phyloP scores from a whole-genome alignment of 2,329 filamentous ascomycete genomes.

The Pseudocercospora cruenta region DNA sequence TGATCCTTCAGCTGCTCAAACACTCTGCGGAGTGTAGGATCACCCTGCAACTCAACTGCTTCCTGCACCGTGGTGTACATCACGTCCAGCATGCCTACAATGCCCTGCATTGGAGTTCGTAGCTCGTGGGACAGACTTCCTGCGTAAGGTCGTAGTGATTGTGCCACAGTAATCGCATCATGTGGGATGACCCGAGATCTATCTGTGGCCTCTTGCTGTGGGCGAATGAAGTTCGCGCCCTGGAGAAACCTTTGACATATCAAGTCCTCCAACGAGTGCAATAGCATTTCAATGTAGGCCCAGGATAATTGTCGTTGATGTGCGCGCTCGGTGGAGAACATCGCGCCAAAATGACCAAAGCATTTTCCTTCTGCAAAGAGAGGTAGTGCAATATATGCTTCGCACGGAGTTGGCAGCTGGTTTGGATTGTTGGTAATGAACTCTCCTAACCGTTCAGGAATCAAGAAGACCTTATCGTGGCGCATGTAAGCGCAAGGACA shows the following conservation, averaged over 20 bases:
- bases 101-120: slow-evolving; percentile 74
- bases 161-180: slow-evolving; percentile 60
- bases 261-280: slow-evolving; percentile 70
- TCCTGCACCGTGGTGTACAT: slow-evolving; percentile 75
- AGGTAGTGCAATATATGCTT: slow-evolving; percentile 69
- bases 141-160: slow-evolving; percentile 73
- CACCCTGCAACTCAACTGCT: slow-evolving; percentile 59
- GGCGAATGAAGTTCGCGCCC: slow-evolving; percentile 52
- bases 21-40: slow-evolving; percentile 56
- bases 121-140: slow-evolving; percentile 72
- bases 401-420: slow-evolving; percentile 61
- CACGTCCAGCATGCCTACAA: slow-evolving; percentile 75
- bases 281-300: slow-evolving; percentile 68
- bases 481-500: slow-evolving; percentile 71
- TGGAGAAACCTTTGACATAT: slow-evolving; percentile 62
- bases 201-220: slow-evolving; percentile 30
- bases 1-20: slow-evolving; percentile 68
- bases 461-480: slow-evolving; percentile 71
- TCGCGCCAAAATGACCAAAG: slow-evolving; percentile 71
- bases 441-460: slow-evolving; percentile 63
- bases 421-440: slow-evolving; percentile 66
- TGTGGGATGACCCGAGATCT: slow-evolving; percentile 56
- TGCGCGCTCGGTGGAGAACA: slow-evolving; percentile 69
- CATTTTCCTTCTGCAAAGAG: slow-evolving; percentile 68
- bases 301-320: slow-evolving; percentile 61